phyloP scores from a whole-genome alignment of 768 basidiomycete genomes.

The Lactifluus echinatus region DNA sequence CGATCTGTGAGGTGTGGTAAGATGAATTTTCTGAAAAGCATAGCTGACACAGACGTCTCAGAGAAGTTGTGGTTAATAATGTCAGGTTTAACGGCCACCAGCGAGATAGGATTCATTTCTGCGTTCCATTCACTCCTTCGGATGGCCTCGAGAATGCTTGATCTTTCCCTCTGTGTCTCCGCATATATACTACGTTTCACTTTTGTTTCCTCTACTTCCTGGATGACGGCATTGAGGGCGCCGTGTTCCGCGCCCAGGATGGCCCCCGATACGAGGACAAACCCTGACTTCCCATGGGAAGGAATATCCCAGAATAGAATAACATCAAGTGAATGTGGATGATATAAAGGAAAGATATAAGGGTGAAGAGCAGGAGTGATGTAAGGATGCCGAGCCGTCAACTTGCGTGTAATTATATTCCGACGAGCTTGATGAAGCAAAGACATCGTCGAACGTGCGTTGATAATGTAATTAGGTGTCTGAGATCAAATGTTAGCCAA shows the following conservation, averaged over 20 bases:
- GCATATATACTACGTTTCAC: slow-evolving; percentile 83
- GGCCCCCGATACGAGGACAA: slow-evolving; percentile 47
- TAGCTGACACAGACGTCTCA: slow-evolving; percentile 40
- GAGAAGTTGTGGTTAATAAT: slow-evolving; percentile 56
- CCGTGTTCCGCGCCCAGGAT: slow-evolving; percentile 64
- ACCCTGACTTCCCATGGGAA: slow-evolving; percentile 49
- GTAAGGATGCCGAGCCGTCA: slow-evolving; percentile 40
- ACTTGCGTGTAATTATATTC: slow-evolving; percentile 30
- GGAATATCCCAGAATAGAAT: slow-evolving; percentile 71
- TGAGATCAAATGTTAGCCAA: background rate
- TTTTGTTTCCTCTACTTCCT: slow-evolving; percentile 52
- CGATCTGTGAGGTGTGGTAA: slow-evolving; percentile 34
- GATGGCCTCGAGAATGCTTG: slow-evolving; percentile 58
- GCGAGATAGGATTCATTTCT: slow-evolving; percentile 63
- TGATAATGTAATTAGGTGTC: slow-evolving; percentile 18
- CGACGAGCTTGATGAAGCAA: slow-evolving; percentile 48
- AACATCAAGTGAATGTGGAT: slow-evolving; percentile 64
- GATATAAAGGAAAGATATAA: slow-evolving; percentile 71
- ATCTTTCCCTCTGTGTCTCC: slow-evolving; percentile 72
- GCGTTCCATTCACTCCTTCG: slow-evolving; percentile 64
- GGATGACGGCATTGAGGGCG: slow-evolving; percentile 50
- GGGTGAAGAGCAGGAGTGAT: slow-evolving; percentile 46
- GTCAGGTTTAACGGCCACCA: slow-evolving; percentile 38
- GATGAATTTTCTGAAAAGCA: background rate
- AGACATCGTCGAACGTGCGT: slow-evolving; percentile 29